Conservation (phyloP, 2,329 filamentous ascomycete species). For the Xylariales sp. region DNA sequence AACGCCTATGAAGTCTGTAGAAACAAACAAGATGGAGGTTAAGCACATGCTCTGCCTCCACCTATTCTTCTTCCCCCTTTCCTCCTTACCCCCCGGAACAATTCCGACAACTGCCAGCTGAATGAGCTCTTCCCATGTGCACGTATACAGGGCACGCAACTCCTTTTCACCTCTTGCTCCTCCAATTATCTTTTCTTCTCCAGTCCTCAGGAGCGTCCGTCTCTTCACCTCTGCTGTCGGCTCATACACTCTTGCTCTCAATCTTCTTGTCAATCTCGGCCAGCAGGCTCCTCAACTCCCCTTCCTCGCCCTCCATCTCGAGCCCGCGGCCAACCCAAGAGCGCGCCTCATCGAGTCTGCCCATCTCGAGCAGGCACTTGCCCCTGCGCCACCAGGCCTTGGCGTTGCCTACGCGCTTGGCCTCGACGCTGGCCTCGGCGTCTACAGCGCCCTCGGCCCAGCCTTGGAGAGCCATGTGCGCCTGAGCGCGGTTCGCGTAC, state of each 20-base stretch:
- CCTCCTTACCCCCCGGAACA: too few species aligned
- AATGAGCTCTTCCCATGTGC: too few species aligned
- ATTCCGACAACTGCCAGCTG: too few species aligned
- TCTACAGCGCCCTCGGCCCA: slow-evolving; percentile 89
- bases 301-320: slow-evolving; percentile 75
- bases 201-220: too few species aligned
- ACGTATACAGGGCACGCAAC: too few species aligned
- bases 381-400: slow-evolving; percentile 94
- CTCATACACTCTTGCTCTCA: slow-evolving; percentile 29
- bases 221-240: too few species aligned
- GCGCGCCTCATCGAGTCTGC: slow-evolving; percentile 73
- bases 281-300: slow-evolving; percentile 58
- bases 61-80: too few species aligned
- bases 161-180: too few species aligned
- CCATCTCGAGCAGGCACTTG: slow-evolving; percentile 87
- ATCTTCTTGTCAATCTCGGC: slow-evolving; percentile 55
- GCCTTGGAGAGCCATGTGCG: slow-evolving; percentile 73
- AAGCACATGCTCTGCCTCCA: too few species aligned
- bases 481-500: slow-evolving; percentile 85
- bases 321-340: slow-evolving; percentile 73
- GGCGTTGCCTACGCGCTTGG: slow-evolving; percentile 79
- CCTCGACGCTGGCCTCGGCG: slow-evolving; percentile 82
- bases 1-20: too few species aligned
- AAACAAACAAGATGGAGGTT: too few species aligned
- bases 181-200: too few species aligned